Base-by-base conservation (phyloP, 2,329 filamentous ascomycete species). In the Stagonosporopsis tanaceti region DNA sequence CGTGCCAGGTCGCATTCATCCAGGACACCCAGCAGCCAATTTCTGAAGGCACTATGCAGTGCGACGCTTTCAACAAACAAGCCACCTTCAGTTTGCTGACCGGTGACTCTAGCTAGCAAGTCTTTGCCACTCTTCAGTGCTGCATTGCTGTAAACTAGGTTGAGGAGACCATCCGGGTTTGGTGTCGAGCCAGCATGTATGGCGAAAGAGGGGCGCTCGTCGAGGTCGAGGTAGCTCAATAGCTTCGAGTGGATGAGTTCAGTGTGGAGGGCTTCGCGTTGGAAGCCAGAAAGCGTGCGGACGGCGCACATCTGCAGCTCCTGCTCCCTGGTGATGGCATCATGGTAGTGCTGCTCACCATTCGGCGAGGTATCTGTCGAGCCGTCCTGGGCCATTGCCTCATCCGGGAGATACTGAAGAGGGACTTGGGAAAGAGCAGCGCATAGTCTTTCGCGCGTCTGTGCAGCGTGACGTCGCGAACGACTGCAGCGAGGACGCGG, bases 141-240 rank as follows among this genome's bases (percentile, higher is more conserved):
- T 11, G 64, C 53, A 45, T 74, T 74, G 47, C 57, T 61, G 54
- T 74, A 73, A 8, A 66, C 38, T 15, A 68, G 47, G 3, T 65
- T 61, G 34, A 71, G 56, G 1, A 56, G 38, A 12, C 53, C 55
- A 32, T 66, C 45, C 25, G 56, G 42, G 34, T 47, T 38, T 6
- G 37, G 44, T n/a, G 45, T 25, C 17, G 61, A 40, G 14, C 58
- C 47, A 32, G 57, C 50, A 20, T 63, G 47, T 22, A 71, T 46
- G 17, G 64, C 64, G 44, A 73, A 73, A 25, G 67, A 64, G 12
- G 70, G 66, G 17, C 68, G 68, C 8, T 59, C 50, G 38, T 73
- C 70, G 47, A 50, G 24, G 37, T 69, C 64, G 38, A 71, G 67
- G 8, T 63, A 66, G 38, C 60, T 57, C 15, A 69, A 58, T 2